Conservation (phyloP, 495 filamentous ascomycete species). For the Penicillium flavigenum region DNA sequence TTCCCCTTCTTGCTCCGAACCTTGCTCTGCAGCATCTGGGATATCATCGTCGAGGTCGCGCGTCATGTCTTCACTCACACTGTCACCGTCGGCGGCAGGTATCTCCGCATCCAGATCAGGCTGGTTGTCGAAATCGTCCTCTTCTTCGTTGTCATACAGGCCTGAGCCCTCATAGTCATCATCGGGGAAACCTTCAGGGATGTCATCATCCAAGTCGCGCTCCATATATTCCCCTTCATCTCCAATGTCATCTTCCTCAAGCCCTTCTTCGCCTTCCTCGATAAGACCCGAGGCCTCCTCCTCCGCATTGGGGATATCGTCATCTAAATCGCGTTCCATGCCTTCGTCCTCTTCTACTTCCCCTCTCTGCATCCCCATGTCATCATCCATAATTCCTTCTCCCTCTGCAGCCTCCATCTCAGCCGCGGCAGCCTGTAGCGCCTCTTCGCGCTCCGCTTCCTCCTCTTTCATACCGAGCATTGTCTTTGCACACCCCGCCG, state of each 20-base stretch:
- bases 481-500: slow-evolving; percentile 73
- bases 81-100: slow-evolving; percentile 36
- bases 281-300: slow-evolving; percentile 39
- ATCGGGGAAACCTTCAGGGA: slow-evolving; percentile 49
- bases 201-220: slow-evolving; percentile 52
- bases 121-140: slow-evolving; percentile 42
- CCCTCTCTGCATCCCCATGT: slow-evolving; percentile 24
- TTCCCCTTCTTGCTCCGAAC: slow-evolving; percentile 38
- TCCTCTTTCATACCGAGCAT: slow-evolving; percentile 76
- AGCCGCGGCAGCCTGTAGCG: slow-evolving; percentile 66
- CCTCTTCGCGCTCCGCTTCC: slow-evolving; percentile 74
- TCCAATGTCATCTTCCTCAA: slow-evolving; percentile 37
- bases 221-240: slow-evolving; percentile 48
- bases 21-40: slow-evolving; percentile 40
- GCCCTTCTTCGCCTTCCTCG: slow-evolving; percentile 44
- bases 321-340: slow-evolving; percentile 51
- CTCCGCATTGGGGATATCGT: slow-evolving; percentile 47
- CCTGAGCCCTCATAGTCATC: slow-evolving; percentile 45
- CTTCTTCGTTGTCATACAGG: slow-evolving; percentile 34
- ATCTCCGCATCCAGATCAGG: slow-evolving; percentile 47
- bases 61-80: slow-evolving; percentile 28
- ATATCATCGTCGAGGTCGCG: slow-evolving; percentile 46
- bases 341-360: slow-evolving; percentile 34
- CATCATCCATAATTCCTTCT: slow-evolving; percentile 44
- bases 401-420: slow-evolving; percentile 64